Conservation (phyloP, 805 yeast species). For the Kazachstania martiniae region DNA sequence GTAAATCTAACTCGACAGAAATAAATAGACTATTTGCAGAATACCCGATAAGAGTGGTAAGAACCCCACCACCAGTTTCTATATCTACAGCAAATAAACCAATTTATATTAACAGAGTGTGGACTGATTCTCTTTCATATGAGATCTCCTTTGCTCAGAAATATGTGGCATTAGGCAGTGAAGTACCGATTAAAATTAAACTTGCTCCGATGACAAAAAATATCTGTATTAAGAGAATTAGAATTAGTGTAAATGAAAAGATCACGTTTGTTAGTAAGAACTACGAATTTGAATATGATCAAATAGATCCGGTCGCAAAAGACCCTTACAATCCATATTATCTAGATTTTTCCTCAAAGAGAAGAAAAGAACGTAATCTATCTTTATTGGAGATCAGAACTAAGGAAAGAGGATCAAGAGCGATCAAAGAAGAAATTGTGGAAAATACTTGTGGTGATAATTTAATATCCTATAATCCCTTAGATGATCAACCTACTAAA, state of each 20-base stretch:
- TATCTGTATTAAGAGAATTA: conserved; percentile 50
- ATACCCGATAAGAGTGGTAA: conserved; percentile 26
- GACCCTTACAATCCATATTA: conserved; percentile 27
- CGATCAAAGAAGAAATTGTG: conserved; percentile 49
- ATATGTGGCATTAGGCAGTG: conserved; percentile 53
- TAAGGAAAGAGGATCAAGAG: conserved; percentile 34
- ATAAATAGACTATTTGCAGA: conserved; percentile 16
- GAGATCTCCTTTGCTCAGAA: conserved; percentile 63
- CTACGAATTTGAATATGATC: conserved; percentile 42
- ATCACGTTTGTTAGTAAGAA: conserved; percentile 52
- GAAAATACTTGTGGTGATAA: conserved; percentile 49
- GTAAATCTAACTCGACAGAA: neutral
- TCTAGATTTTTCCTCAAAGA: conserved; percentile 22
- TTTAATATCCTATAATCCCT: conserved; percentile 40
- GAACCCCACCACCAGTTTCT: conserved; percentile 33
- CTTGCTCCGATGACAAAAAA: conserved; percentile 56
- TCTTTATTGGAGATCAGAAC: conserved; percentile 58
- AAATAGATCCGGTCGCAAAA: conserved; percentile 28
- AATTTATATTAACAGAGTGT: conserved; percentile 60
- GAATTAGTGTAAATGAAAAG: conserved; percentile 56
- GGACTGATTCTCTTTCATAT: conserved; percentile 64
- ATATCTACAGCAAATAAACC: conserved; percentile 49
- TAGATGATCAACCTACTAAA: conserved; percentile 26
- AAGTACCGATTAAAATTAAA: conserved; percentile 50
- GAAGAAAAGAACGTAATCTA: conserved; percentile 39